Evolutionary conservation across 106 monocot genomes (phyloP).

Genomic region (Gastrodia elata): DNA sequence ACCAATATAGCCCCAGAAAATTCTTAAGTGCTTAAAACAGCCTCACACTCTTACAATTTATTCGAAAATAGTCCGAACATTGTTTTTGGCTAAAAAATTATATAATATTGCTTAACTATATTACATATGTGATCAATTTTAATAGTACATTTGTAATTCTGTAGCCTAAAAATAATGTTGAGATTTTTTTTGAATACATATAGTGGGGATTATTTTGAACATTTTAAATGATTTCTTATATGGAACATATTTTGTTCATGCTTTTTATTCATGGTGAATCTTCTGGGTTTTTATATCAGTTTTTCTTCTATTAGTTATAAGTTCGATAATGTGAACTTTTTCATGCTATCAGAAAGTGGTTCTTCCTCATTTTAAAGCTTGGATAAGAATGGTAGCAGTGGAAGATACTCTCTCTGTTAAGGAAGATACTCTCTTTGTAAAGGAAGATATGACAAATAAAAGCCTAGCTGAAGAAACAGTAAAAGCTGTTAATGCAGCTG

Average conservation of each 20-base stretch:
- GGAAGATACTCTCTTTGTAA: too few species aligned
- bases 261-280: not conserved
- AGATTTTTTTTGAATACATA: too few species aligned
- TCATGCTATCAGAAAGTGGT: constrained; percentile 39
- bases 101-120: too few species aligned
- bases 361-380: constrained; percentile 72
- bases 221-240: not conserved
- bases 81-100: too few species aligned
- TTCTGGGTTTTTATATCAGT: not conserved
- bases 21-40: too few species aligned
- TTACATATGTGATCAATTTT: too few species aligned
- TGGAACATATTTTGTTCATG: not conserved
- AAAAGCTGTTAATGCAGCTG: constrained; percentile 78
- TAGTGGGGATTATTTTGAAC: too few species aligned
- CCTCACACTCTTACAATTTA: too few species aligned
- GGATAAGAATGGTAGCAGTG: constrained; percentile 58
- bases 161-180: too few species aligned
- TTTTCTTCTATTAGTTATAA: not conserved
- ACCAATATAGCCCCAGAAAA: too few species aligned
- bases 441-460: constrained; percentile 19
- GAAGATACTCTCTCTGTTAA: constrained; percentile 48
- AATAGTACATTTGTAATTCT: too few species aligned
- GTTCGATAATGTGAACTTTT: not conserved
- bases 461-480: constrained; percentile 62
- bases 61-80: too few species aligned